Conservation (phyloP, 768 basidiomycete genomes). For the Chalciporus sphaerocephalus region DNA sequence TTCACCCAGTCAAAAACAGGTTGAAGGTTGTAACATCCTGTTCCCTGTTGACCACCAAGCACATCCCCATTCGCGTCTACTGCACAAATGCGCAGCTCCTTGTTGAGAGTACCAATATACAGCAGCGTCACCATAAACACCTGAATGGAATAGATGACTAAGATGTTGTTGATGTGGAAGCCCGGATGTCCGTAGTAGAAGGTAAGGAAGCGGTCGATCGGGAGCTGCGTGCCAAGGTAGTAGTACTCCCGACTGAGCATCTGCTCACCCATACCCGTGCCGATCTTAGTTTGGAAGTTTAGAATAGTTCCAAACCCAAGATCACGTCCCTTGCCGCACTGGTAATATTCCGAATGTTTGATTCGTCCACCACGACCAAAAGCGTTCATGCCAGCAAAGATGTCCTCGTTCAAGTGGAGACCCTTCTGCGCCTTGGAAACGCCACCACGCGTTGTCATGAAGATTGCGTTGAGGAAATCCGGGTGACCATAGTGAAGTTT, state of each 20-base stretch:
- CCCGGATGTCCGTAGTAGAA: conserved; percentile 99
- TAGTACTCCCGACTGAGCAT: conserved; percentile 99
- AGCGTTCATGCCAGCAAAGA: conserved; percentile 99
- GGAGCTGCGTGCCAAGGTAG: conserved; percentile 96
- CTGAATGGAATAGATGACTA: conserved; percentile 97
- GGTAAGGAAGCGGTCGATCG: conserved; percentile 96
- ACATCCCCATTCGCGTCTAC: conserved; percentile 78
- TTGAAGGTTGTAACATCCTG: conserved; percentile 84
- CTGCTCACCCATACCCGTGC: conserved; percentile 99
- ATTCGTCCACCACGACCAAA: conserved; percentile 97
- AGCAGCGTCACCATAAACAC: conserved; percentile 94
- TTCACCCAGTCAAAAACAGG: conserved; percentile 98
- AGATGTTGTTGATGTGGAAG: conserved; percentile 99
- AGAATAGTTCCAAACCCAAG: conserved; percentile 98
- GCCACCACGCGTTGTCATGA: conserved; percentile 98
- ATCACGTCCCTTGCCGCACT: conserved; percentile 98
- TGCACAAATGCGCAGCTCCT: conserved; percentile 83
- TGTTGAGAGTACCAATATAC: conserved; percentile 95
- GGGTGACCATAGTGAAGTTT: conserved; percentile 99
- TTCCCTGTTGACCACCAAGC: conserved; percentile 75
- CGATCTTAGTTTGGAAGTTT: conserved; percentile 99
- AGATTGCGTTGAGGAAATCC: conserved; percentile 96
- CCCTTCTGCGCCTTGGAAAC: conserved; percentile 99
- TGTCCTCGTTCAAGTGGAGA: conserved; percentile 97
- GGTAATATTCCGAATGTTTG: conserved; percentile 99